Evolutionary conservation across 1,284 basidiomycete species (phyloP).

Genomic region (Cronartium quercuum): DNA sequence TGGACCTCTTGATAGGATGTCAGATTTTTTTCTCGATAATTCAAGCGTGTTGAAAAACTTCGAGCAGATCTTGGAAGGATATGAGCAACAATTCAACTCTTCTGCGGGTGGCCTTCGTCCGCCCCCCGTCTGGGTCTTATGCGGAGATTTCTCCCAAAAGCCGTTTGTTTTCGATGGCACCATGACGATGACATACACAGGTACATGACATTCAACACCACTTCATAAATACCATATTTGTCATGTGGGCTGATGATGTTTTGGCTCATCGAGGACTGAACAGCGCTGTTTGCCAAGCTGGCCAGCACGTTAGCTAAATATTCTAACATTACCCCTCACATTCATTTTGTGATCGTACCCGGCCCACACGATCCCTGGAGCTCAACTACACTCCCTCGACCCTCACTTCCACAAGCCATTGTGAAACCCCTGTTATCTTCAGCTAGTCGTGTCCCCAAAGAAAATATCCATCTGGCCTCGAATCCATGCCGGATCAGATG

Average conservation of each 20-base stretch:
- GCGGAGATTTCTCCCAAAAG: constrained; percentile 85
- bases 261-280: background rate
- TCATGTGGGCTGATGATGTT: no score
- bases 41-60: constrained; percentile 73
- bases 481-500: constrained; percentile 95
- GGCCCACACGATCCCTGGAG: constrained; percentile 34
- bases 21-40: constrained; percentile 91
- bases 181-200: constrained; percentile 14
- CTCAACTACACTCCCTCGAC: constrained; percentile 29
- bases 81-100: constrained; percentile 65
- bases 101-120: constrained; percentile 57
- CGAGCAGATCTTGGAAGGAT: constrained; percentile 79
- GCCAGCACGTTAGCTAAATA: constrained; percentile 21
- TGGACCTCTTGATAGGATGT: constrained; percentile 53
- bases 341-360: constrained; percentile 26
- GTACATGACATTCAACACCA: background rate
- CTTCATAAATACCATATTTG: no score
- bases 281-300: constrained; percentile 28
- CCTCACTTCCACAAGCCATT: constrained; percentile 1
- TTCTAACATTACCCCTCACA: constrained; percentile 13
- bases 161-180: constrained; percentile 35
- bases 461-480: constrained; percentile 68
- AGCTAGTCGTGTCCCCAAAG: constrained; percentile 29
- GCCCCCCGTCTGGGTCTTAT: constrained; percentile 75
- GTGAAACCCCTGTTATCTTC: constrained; percentile 24